phyloP scores from a whole-genome alignment of 2,329 filamentous ascomycete genomes.

The Colletotrichum falcatum region DNA sequence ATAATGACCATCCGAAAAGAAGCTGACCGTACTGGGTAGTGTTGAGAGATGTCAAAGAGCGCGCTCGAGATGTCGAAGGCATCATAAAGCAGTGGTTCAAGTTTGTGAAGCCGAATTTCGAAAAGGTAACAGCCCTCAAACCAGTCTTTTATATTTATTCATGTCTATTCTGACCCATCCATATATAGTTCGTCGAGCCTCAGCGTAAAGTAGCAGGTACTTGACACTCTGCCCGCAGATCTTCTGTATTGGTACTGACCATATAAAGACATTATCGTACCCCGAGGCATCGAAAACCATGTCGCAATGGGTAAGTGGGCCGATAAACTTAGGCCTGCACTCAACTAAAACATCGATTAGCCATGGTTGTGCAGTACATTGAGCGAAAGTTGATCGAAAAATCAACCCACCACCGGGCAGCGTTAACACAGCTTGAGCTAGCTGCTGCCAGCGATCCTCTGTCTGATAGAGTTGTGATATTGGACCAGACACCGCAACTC shows the following conservation, averaged over 20 bases:
- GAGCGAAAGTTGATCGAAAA: constrained; percentile 88
- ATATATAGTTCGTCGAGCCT: constrained; percentile 80
- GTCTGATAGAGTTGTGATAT: constrained; percentile 78
- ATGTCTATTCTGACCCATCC: neutral
- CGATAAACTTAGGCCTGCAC: neutral
- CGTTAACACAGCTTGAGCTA: constrained; percentile 80
- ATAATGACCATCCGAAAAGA: constrained; percentile 15
- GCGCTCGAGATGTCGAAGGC: constrained; percentile 91
- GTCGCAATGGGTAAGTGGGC: constrained; percentile 80
- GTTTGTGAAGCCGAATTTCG: constrained; percentile 97
- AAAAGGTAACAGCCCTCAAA: constrained; percentile 65
- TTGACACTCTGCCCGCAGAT: neutral
- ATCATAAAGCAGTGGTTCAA: constrained; percentile 98
- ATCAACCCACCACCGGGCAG: constrained; percentile 83
- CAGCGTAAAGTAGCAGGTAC: constrained; percentile 86
- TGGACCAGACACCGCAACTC: constrained; percentile 84
- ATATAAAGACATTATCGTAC: constrained; percentile 85
- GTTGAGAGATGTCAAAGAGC: constrained; percentile 87
- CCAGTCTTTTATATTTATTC: no score
- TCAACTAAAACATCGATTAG: constrained; percentile 53
- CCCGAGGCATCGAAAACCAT: constrained; percentile 91
- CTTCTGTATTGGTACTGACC: constrained; percentile 33
- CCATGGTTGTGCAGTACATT: constrained; percentile 95
- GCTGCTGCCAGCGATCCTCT: constrained; percentile 78
- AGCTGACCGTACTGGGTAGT: constrained; percentile 60